These are phyloP conservation scores for Pharus latifolius DNA, from an alignment of 176 grass and related monocot genomes.

Conservation along the genomic window DNA sequence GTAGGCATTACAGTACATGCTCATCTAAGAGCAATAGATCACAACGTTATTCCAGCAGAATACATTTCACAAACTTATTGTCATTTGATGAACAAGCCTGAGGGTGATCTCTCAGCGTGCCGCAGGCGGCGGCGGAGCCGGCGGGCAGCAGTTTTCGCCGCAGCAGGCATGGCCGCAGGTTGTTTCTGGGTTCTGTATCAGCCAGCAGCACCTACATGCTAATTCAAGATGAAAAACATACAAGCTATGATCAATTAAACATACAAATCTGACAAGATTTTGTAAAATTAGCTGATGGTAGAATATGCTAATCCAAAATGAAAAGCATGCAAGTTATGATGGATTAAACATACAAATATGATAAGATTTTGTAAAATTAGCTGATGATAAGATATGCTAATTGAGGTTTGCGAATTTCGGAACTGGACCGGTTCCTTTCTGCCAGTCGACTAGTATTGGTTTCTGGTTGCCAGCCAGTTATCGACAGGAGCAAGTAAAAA, in stretches of 20 bases:
- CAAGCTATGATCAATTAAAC: not conserved
- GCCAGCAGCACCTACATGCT: slow-evolving; percentile 57
- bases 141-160: slow-evolving; percentile 36
- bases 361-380: no score
- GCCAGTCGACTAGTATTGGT: no score
- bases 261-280: no score
- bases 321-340: no score
- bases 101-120: not conserved
- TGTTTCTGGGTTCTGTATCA: slow-evolving; percentile 30
- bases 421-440: no score
- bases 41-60: not conserved
- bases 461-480: no score
- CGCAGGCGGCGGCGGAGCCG: not conserved
- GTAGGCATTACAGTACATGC: not conserved
- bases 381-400: no score
- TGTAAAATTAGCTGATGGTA: no score
- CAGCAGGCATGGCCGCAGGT: slow-evolving; percentile 55
- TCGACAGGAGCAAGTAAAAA: no score
- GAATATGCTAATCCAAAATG: no score
- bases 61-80: not conserved
- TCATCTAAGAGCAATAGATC: not conserved
- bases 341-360: no score
- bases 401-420: no score
- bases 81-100: not conserved
- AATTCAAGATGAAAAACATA: not conserved